Percentiles rank a stretch among this genome's conserved stretches.
phyloP scores from a whole-genome alignment of 139 green algal species.

The Chlamydomonas asymmetrica region DNA sequence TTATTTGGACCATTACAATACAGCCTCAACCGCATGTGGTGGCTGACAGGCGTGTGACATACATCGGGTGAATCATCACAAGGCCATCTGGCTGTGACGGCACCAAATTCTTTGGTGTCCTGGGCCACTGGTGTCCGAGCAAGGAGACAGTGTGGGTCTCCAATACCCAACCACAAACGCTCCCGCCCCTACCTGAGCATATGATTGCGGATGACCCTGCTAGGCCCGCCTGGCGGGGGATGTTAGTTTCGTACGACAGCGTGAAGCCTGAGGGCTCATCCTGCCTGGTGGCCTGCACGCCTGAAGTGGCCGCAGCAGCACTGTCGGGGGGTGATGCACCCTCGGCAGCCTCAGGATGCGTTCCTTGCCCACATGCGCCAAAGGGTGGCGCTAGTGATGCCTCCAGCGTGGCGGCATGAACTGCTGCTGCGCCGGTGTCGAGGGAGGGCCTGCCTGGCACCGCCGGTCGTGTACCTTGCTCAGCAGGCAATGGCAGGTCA shows the following conservation, averaged over 20 bases:
- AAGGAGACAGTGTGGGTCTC: too few relatives aligned
- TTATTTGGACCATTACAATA: background rate
- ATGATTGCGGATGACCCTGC: conserved; percentile 88
- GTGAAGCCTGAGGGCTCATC: conserved; percentile 50
- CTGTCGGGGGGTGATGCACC: background rate
- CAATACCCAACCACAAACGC: background rate
- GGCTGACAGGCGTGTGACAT: background rate
- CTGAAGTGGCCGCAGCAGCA: background rate
- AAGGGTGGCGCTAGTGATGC: background rate
- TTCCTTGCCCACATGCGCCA: background rate
- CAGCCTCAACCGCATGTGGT: background rate
- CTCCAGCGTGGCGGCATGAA: background rate
- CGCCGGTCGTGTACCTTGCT: too few relatives aligned
- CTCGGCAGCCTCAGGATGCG: background rate
- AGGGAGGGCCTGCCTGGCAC: too few relatives aligned
- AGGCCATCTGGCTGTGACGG: background rate
- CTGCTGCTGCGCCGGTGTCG: background rate
- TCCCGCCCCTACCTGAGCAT: conserved; percentile 46
- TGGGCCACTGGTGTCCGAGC: too few relatives aligned
- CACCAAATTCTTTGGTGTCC: too few relatives aligned
- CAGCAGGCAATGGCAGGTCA: conserved; percentile 50
- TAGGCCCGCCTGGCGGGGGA: conserved; percentile 84
- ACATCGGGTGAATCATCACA: background rate
- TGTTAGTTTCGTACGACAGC: conserved; percentile 83
- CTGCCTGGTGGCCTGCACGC: background rate